Evolutionary conservation across 1,139 yeast genomes (phyloP).

Genomic region (Pichiaceae sp.): DNA sequence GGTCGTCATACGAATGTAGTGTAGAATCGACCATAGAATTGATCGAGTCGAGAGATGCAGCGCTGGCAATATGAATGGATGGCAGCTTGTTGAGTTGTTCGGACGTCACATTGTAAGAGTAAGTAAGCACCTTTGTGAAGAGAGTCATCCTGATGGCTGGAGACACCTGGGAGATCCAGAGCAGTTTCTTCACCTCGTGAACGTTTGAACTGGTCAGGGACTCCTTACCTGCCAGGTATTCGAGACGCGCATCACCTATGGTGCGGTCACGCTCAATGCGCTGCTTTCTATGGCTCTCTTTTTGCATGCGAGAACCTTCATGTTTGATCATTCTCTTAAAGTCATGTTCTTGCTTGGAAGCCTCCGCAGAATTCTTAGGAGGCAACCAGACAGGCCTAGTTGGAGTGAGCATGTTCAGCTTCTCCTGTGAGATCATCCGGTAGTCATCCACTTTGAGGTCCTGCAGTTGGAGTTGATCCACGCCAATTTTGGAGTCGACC

Average conservation of each 20-base stretch:
- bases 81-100: conserved; percentile 19
- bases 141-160: conserved; percentile 25
- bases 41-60: conserved; percentile 6
- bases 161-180: conserved; percentile 31
- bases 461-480: conserved; percentile 18
- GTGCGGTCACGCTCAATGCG: conserved; percentile 23
- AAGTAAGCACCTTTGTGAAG: conserved; percentile 24
- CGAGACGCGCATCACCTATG: conserved; percentile 27
- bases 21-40: conserved; percentile 12
- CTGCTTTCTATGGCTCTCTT: conserved; percentile 17
- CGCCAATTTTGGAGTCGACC: conserved; percentile 4
- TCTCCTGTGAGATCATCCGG: conserved; percentile 36
- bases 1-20: conserved; percentile 11
- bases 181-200: conserved; percentile 29
- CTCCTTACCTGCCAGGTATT: conserved; percentile 22
- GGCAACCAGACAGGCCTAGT: conserved; percentile 46
- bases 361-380: conserved; percentile 35
- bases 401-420: conserved; percentile 29
- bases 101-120: conserved; percentile 17
- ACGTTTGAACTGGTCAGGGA: conserved; percentile 27
- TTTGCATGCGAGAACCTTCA: conserved; percentile 28
- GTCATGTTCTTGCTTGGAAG: conserved; percentile 33
- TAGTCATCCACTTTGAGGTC: conserved; percentile 37
- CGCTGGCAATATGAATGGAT: not conserved
- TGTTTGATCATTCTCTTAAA: conserved; percentile 30